Percentiles rank a stretch among this genome's conserved stretches.
Evolutionary conservation across 2,329 filamentous ascomycete genomes (phyloP).

Genomic region (Diaporthe destruens): DNA sequence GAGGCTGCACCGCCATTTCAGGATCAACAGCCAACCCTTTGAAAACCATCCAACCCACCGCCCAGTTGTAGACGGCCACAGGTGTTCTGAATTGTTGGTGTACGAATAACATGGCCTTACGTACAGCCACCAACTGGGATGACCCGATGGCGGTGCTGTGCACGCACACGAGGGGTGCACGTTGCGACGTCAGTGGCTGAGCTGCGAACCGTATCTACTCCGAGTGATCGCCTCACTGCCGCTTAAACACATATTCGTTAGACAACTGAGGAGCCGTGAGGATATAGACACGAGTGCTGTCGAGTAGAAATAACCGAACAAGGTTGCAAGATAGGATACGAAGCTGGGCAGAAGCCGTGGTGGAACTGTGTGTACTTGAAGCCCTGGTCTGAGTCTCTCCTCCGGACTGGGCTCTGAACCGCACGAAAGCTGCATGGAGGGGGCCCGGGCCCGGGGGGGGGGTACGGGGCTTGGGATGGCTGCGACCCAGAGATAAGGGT

Average conservation of each 20-base stretch:
- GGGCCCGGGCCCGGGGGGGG: too few relatives aligned
- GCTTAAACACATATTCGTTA: not conserved
- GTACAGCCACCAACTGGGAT: not conserved
- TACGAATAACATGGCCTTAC: not conserved
- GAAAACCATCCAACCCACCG: not conserved
- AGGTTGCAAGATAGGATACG: not conserved
- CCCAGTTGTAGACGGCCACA: not conserved
- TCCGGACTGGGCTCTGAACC: too few relatives aligned
- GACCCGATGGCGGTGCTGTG: not conserved
- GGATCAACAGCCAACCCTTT: not conserved
- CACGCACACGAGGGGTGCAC: not conserved
- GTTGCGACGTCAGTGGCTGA: slow-evolving; percentile 18
- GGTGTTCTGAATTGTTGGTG: not conserved
- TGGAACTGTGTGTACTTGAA: too few relatives aligned
- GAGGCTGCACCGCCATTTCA: not conserved
- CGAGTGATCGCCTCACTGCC: not conserved
- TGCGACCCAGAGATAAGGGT: slow-evolving; percentile 28
- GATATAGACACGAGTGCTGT: not conserved
- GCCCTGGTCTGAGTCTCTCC: too few relatives aligned
- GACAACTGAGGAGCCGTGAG: not conserved
- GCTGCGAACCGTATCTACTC: not conserved
- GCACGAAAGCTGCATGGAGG: too few relatives aligned
- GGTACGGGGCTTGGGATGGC: too few relatives aligned
- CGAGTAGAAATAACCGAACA: not conserved
- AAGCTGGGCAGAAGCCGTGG: too few relatives aligned